phyloP scores from a whole-genome alignment of 1,139 yeast species.

The Geotrichum siamense region DNA sequence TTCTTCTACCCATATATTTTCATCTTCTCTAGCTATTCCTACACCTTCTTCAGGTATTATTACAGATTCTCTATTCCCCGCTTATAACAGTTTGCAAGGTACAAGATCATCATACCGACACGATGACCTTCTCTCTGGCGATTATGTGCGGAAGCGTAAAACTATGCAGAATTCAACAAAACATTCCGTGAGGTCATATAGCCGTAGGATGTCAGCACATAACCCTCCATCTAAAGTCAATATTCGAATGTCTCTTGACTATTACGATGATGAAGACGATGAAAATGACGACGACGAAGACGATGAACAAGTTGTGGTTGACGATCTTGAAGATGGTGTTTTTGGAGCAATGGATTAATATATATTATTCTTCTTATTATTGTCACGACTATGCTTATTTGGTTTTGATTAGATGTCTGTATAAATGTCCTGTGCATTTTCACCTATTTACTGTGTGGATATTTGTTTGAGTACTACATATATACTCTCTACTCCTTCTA shows the following conservation, averaged over 20 bases:
- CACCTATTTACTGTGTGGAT: too few species aligned
- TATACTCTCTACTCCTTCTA: too few species aligned
- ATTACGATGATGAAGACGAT: constrained; percentile 11
- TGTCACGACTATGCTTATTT: too few species aligned
- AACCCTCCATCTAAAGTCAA: constrained; percentile 15
- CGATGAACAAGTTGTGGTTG: constrained; percentile 11
- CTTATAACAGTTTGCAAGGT: constrained; percentile 7
- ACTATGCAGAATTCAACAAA: background rate
- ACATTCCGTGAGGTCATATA: constrained; percentile 10
- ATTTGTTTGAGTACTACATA: too few species aligned
- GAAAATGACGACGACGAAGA: constrained; percentile 8
- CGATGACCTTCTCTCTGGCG: constrained; percentile 13
- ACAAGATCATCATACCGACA: constrained; percentile 9
- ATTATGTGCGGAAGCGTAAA: constrained; percentile 6
- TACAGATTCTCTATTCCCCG: constrained; percentile 15
- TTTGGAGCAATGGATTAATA: constrained; percentile 16
- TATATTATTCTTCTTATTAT: too few species aligned
- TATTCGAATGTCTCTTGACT: constrained; percentile 9
- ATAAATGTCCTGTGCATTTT: too few species aligned
- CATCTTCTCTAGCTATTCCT: constrained; percentile 6
- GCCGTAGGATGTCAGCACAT: constrained; percentile 15
- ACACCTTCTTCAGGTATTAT: constrained; percentile 6
- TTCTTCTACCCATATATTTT: constrained; percentile 1
- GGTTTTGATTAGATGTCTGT: too few species aligned
- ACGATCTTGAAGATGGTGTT: constrained; percentile 13